phyloP scores from a whole-genome alignment of 176 grass and related monocot species.

The Aegilops sharonensis region DNA sequence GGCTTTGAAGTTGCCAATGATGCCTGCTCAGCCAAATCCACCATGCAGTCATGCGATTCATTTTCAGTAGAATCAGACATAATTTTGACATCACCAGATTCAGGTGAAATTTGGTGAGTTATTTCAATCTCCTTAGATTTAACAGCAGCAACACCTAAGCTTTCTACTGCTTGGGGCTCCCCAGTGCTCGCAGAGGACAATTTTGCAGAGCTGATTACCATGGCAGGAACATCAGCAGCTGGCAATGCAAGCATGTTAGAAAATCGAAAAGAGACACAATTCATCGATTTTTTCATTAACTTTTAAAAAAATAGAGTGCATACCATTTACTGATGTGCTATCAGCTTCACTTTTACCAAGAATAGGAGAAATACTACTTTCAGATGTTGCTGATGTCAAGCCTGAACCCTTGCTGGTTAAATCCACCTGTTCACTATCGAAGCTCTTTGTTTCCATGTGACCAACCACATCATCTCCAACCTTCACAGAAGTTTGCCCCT shows the following conservation, averaged over 20 bases:
- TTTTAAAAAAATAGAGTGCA: constrained; percentile 10
- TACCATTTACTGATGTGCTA: constrained; percentile 33
- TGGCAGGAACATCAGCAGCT: constrained; percentile 24
- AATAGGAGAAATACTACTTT: background rate
- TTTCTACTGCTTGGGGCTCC: constrained; percentile 23
- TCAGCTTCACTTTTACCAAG: constrained; percentile 3
- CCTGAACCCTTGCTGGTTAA: constrained; percentile 10
- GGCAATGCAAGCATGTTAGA: constrained; percentile 35
- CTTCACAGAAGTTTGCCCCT: constrained; percentile 35
- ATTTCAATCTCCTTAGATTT: constrained; percentile 21
- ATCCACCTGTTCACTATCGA: background rate
- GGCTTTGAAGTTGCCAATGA: background rate
- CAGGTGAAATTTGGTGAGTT: background rate
- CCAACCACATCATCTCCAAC: constrained; percentile 33
- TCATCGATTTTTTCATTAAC: background rate
- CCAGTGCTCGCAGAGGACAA: constrained; percentile 9
- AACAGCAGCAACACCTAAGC: background rate
- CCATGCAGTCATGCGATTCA: background rate
- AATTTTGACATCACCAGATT: constrained; percentile 25
- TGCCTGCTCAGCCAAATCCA: constrained; percentile 28
- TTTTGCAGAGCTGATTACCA: constrained; percentile 13
- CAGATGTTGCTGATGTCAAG: background rate
- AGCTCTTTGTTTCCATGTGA: constrained; percentile 27
- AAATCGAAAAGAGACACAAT: background rate
- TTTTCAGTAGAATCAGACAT: constrained; percentile 37